Conservation (phyloP, 768 basidiomycete species). For the Collybia sp. region DNA sequence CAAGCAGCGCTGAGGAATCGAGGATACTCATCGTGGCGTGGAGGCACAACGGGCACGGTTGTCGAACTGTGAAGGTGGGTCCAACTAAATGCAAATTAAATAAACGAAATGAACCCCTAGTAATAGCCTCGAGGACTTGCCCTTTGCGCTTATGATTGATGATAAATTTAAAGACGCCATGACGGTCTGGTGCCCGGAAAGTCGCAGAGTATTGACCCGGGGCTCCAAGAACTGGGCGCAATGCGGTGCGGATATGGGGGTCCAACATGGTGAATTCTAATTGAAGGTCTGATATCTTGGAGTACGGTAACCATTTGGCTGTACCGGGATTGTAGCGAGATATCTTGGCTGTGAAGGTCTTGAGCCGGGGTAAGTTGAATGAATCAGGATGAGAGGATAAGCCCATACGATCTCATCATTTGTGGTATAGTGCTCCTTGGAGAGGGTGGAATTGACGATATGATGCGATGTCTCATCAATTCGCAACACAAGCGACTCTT, state of each 20-base stretch:
- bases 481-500: conserved; percentile 75
- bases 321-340: conserved; percentile 59
- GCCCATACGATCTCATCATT: conserved; percentile 75
- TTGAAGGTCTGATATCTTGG: conserved; percentile 74
- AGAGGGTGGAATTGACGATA: conserved; percentile 53
- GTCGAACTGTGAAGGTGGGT: conserved; percentile 70
- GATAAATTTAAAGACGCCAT: conserved; percentile 98
- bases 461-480: conserved; percentile 76
- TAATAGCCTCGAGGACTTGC: conserved; percentile 32
- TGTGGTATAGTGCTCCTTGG: conserved; percentile 75
- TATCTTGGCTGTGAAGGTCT: conserved; percentile 75
- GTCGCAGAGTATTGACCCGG: conserved; percentile 74
- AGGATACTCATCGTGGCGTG: conserved; percentile 91
- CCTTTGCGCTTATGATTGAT: conserved; percentile 88
- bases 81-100: conserved; percentile 39
- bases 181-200: conserved; percentile 90
- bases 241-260: conserved; percentile 84
- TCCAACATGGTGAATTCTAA: conserved; percentile 99
- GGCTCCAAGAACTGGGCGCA: conserved; percentile 49
- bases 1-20: conserved; percentile 93
- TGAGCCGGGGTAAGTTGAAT: conserved; percentile 2
- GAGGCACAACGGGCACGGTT: conserved; percentile 86
- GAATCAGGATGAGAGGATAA: not conserved
- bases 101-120: not conserved
- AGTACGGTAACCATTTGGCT: conserved; percentile 67